Percentiles rank a stretch among this genome's conserved stretches.
phyloP scores from a whole-genome alignment of 257 asterid species.

The Solanum appendiculatum region DNA sequence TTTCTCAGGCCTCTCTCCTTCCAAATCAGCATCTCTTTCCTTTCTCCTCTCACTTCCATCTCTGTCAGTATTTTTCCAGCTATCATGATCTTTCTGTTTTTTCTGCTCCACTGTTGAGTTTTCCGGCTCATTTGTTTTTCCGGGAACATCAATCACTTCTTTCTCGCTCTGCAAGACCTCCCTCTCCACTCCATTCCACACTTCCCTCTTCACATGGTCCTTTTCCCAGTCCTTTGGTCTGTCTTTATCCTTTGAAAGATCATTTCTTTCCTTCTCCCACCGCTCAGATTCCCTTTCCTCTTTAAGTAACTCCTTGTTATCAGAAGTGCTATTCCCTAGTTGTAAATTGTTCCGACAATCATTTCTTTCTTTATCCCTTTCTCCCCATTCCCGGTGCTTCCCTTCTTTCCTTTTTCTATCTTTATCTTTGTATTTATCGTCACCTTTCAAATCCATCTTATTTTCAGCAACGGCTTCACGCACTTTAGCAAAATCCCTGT shows the following conservation, averaged over 20 bases:
- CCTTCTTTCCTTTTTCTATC: constrained; percentile 89
- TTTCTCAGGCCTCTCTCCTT: constrained; percentile 71
- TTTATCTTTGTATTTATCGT: constrained; percentile 71
- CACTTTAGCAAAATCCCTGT: constrained; percentile 50
- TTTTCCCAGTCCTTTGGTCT: constrained; percentile 58
- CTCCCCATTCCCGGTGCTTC: constrained; percentile 90
- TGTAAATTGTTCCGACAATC: constrained; percentile 61
- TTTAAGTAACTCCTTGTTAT: constrained; percentile 53
- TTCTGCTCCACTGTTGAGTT: constrained; percentile 34
- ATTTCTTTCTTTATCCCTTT: constrained; percentile 76
- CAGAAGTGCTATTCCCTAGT: constrained; percentile 36
- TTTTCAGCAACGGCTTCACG: constrained; percentile 79
- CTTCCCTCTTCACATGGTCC: constrained; percentile 62
- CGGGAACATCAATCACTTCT: constrained; percentile 47
- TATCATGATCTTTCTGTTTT: constrained; percentile 62
- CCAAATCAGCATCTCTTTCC: constrained; percentile 74
- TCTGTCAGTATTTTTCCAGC: constrained; percentile 56
- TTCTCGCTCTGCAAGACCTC: constrained; percentile 50
- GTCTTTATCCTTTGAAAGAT: constrained; percentile 60
- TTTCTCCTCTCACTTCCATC: constrained; percentile 64
- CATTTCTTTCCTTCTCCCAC: constrained; percentile 71
- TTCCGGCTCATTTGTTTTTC: constrained; percentile 50
- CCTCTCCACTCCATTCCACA: constrained; percentile 60
- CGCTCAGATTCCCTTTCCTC: constrained; percentile 78
- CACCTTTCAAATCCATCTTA: constrained; percentile 69